phyloP scores from a whole-genome alignment of 345 rosid species.

The Mallotus nudiflorus region DNA sequence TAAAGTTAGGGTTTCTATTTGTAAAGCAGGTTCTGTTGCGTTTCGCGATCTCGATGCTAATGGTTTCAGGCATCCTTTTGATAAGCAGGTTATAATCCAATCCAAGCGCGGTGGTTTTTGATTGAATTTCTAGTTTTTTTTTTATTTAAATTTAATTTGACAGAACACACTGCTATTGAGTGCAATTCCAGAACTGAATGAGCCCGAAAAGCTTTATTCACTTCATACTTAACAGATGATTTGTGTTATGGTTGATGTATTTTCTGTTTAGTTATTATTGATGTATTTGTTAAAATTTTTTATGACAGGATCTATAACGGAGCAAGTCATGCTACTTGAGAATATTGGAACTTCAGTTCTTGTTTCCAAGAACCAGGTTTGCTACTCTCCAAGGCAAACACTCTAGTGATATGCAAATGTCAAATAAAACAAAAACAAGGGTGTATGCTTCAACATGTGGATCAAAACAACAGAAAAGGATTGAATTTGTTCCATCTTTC shows the following conservation, averaged over 20 bases:
- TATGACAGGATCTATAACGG: constrained; percentile 64
- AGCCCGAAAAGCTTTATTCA: constrained; percentile 54
- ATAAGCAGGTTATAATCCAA: constrained; percentile 88
- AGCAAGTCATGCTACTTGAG: constrained; percentile 98
- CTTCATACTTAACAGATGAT: no score
- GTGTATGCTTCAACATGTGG: no score
- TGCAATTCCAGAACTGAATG: constrained; percentile 86
- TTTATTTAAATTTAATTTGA: background rate
- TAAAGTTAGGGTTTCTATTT: constrained; percentile 40
- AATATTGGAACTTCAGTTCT: constrained; percentile 96
- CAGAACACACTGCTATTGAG: constrained; percentile 89
- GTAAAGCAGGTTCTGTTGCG: constrained; percentile 61
- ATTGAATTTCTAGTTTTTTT: no score
- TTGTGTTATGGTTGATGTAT: no score
- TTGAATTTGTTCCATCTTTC: no score
- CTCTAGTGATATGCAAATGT: no score
- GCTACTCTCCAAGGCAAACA: no score
- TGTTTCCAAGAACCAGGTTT: constrained; percentile 86
- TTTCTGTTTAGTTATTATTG: background rate
- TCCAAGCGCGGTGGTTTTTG: no score
- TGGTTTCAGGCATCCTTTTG: constrained; percentile 91
- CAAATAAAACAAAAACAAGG: no score
- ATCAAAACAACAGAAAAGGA: no score
- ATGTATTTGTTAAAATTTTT: background rate
- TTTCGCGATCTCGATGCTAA: constrained; percentile 92